phyloP scores from a whole-genome alignment of 2,329 filamentous ascomycete species.

The Davidsoniella neocaledoniae region DNA sequence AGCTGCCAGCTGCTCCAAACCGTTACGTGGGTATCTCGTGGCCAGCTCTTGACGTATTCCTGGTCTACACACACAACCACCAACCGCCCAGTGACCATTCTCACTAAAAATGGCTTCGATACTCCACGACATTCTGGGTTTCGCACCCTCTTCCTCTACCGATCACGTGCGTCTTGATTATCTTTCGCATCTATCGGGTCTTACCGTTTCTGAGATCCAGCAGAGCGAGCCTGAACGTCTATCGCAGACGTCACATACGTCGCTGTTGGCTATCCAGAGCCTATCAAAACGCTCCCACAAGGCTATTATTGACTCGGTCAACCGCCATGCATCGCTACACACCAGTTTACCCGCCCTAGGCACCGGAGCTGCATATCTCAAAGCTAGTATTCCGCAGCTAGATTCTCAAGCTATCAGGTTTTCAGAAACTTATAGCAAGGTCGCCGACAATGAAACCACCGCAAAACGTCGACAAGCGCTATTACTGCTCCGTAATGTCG shows the following conservation, averaged over 20 bases:
- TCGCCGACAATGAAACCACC: slow-evolving; percentile 50
- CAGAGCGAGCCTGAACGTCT: slow-evolving; percentile 63
- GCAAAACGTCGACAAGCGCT: slow-evolving; percentile 63
- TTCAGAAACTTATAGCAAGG: slow-evolving; percentile 66
- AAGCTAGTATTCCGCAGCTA: slow-evolving; percentile 56
- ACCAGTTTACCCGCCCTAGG: slow-evolving; percentile 56
- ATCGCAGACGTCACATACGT: slow-evolving; percentile 64
- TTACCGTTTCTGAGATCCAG: slow-evolving; percentile 56
- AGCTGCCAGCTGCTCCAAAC: not conserved
- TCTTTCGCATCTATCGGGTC: slow-evolving; percentile 58
- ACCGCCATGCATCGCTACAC: slow-evolving; percentile 56
- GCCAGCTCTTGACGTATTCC: not conserved
- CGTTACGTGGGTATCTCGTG: not conserved
- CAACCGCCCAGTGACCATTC: not conserved
- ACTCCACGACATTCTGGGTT: slow-evolving; percentile 21
- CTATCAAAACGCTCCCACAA: slow-evolving; percentile 83
- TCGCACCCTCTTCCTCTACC: slow-evolving; percentile 19
- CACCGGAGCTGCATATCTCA: slow-evolving; percentile 48
- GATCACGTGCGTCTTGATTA: slow-evolving; percentile 48
- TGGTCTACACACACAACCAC: not conserved
- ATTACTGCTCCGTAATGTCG: slow-evolving; percentile 69
- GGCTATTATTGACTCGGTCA: slow-evolving; percentile 63
- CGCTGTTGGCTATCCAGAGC: slow-evolving; percentile 66
- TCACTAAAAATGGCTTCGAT: slow-evolving; percentile 22
- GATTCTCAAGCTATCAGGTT: slow-evolving; percentile 67